Evolutionary conservation across 1,284 basidiomycete genomes (phyloP), one percentile per base, ranked within the genome.

Genomic region (Papiliotrema laurentii): DNA sequence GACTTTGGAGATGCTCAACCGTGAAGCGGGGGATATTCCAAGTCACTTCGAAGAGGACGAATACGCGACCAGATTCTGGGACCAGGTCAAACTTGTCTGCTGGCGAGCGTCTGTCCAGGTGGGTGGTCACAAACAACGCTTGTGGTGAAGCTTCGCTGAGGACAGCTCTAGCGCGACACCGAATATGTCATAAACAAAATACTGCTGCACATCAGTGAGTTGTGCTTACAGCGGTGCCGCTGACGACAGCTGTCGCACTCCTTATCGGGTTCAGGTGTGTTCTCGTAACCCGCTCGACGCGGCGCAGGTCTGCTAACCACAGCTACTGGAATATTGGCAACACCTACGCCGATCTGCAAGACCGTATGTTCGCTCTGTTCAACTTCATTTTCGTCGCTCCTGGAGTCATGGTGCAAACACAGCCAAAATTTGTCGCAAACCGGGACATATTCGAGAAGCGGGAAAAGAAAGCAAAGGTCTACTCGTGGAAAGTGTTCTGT

Each of bases 1-100:
- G 9, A 69, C 79, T 54, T 69, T 80, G 30, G 75, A 77, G 24
- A 43, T 56, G 6, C 64, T 77, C 41, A 65, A 68, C 39, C 54
- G 55, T 22, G 35, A 51, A 6, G 39, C 22, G 4, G 16, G 43
- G 4, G 44, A 47, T 25, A 54, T 55, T 21, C 31, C 14, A 2
- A 14, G 35, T 13, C 31, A 41, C 26, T 27, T 34, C 13, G 51
- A 46, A 9, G 62, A 61, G 36, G 61, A 68, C 49, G 61, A 67
- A 47, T 68, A 58, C 44, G 69, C 69, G 7, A 59, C 64, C 5
- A 56, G 65, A 4, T 60, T 58, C 19, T 38, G 36, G 31, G 59
- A 60, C 14, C 66, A 69, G 51, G 51, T 68, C 27, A 51, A 50
- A 21, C 55, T 69, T 16, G 66, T 70, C 24, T 59, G 57, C 40